A percentile compares a stretch with the other conserved stretches of the same genome.
Evolutionary conservation across 2,329 filamentous ascomycete genomes (phyloP).

Genomic region (Scedosporium apiospermum): DNA sequence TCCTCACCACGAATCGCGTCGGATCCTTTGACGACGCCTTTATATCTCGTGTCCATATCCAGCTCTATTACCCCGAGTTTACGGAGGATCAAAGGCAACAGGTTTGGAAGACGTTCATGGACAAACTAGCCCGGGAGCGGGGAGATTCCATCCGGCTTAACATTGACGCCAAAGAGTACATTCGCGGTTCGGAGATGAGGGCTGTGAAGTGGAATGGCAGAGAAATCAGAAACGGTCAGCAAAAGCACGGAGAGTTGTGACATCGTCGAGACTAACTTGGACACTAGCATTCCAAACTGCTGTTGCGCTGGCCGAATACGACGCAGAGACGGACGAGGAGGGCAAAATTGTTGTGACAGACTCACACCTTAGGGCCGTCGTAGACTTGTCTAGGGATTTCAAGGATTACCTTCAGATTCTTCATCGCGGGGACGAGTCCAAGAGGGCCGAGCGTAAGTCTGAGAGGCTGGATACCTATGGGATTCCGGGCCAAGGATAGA

Average conservation of each 20-base stretch:
- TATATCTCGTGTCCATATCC: conserved; percentile 27
- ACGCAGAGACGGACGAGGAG: conserved; percentile 24
- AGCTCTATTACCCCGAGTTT: conserved; percentile 22
- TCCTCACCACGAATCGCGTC: conserved; percentile 35
- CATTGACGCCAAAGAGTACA: conserved; percentile 11
- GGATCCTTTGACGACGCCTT: conserved; percentile 35
- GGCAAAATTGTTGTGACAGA: conserved; percentile 16
- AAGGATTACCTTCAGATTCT: conserved; percentile 14
- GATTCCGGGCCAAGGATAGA: no score
- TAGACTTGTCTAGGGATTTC: conserved; percentile 19
- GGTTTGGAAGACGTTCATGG: conserved; percentile 14
- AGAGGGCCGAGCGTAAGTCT: no score
- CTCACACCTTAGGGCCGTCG: conserved; percentile 16
- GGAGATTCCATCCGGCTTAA: neutral
- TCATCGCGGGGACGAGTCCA: no score
- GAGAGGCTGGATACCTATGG: no score
- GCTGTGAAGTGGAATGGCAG: conserved; percentile 20
- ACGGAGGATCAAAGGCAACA: conserved; percentile 13
- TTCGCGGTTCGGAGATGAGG: conserved; percentile 10
- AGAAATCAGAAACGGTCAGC: conserved; percentile 19
- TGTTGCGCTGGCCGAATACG: conserved; percentile 28
- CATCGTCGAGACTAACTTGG: neutral
- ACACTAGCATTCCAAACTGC: conserved; percentile 17
- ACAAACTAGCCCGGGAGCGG: neutral
- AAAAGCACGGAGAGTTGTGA: neutral